phyloP scores from a whole-genome alignment of 2,329 filamentous ascomycete genomes.

The Gyromitra esculenta region DNA sequence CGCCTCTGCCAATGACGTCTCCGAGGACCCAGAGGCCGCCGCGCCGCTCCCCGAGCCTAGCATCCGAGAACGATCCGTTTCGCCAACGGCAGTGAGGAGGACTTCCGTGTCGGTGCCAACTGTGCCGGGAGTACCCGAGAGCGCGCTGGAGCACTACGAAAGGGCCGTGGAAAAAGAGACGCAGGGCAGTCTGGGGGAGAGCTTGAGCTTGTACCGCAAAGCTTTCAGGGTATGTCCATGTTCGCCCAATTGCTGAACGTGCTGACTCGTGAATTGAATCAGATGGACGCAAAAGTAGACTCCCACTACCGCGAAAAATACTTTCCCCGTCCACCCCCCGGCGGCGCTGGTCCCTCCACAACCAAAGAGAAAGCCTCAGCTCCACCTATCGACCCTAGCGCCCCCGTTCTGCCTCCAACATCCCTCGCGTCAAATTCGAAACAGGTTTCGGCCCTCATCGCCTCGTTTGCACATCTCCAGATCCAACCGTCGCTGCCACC shows the following conservation, averaged over 20 bases:
- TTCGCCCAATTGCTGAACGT: not conserved
- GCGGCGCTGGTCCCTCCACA: not conserved
- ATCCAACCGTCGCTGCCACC: slow-evolving; percentile 75
- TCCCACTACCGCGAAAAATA: slow-evolving; percentile 89
- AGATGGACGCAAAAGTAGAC: slow-evolving; percentile 83
- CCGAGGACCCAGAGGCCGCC: not conserved
- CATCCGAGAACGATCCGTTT: slow-evolving; percentile 6
- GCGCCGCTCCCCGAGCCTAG: not conserved
- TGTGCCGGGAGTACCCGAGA: slow-evolving; percentile 59
- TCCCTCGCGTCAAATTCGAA: slow-evolving; percentile 43
- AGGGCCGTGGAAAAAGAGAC: slow-evolving; percentile 87
- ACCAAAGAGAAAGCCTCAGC: slow-evolving; percentile 55
- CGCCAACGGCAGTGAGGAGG: slow-evolving; percentile 23
- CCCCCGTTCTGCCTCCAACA: slow-evolving; percentile 61
- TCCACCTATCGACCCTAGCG: slow-evolving; percentile 63
- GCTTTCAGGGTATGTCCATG: slow-evolving; percentile 76
- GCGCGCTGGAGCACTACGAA: slow-evolving; percentile 93
- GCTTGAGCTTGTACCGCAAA: slow-evolving; percentile 84
- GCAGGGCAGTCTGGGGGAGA: slow-evolving; percentile 86
- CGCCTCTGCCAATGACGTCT: not conserved
- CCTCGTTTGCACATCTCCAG: slow-evolving; percentile 74
- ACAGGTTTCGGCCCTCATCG: slow-evolving; percentile 67
- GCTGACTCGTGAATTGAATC: slow-evolving; percentile 12
- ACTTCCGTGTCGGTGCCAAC: slow-evolving; percentile 15
- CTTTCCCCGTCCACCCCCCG: slow-evolving; percentile 68